These are phyloP conservation scores for Lipomyces oligophaga DNA, from an alignment of 805 yeast species.

Conservation along the genomic window DNA sequence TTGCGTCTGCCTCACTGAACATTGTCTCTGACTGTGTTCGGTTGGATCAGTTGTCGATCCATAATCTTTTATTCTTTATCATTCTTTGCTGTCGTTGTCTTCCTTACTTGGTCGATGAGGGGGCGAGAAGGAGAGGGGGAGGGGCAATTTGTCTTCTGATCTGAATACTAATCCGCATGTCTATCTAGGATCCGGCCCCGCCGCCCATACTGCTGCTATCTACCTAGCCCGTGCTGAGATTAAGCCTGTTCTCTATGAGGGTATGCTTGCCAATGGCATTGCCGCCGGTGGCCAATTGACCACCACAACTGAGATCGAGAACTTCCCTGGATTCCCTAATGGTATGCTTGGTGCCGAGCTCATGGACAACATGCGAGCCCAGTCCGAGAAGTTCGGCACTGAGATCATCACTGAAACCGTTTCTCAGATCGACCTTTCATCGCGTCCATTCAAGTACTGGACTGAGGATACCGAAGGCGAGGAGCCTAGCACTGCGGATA, in stretches of 20 bases:
- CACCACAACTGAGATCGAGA: conserved; percentile 97
- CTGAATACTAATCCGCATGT: no score
- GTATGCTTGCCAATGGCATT: conserved; percentile 86
- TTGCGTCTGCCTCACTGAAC: no score
- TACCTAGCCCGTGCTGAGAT: conserved; percentile 95
- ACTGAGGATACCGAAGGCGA: conserved; percentile 90
- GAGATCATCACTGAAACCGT: conserved; percentile 93
- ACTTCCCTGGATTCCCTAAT: conserved; percentile 97
- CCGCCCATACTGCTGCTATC: conserved; percentile 98
- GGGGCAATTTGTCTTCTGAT: no score
- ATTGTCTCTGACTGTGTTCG: no score
- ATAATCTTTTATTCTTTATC: background rate
- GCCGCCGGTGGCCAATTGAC: conserved; percentile 99
- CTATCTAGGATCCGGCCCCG: conserved; percentile 88
- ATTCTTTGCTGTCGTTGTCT: background rate
- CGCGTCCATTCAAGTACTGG: conserved; percentile 94
- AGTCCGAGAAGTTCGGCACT: conserved; percentile 84
- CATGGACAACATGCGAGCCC: conserved; percentile 93
- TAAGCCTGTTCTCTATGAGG: conserved; percentile 90
- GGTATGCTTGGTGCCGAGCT: conserved; percentile 83
- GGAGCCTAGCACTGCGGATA: conserved; percentile 88
- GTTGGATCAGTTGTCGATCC: no score
- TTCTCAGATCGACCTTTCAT: conserved; percentile 81
- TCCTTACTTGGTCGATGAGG: no score
- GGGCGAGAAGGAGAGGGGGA: background rate